Evolutionary conservation across 768 basidiomycete species (phyloP).

Genomic region (Suillus spraguei): DNA sequence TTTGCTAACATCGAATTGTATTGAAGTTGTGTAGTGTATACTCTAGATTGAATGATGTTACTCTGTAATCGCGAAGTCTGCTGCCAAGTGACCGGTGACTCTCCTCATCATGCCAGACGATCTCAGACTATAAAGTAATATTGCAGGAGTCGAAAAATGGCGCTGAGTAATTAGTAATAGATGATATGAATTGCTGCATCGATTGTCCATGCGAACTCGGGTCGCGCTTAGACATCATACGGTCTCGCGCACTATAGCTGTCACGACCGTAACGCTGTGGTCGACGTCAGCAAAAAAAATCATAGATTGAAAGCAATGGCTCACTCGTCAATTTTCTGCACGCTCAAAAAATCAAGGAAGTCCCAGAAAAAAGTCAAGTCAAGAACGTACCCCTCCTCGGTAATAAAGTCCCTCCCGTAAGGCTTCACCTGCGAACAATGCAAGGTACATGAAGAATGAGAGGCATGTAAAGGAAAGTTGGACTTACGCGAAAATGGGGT

Average conservation of each 20-base stretch:
- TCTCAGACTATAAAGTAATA: background rate
- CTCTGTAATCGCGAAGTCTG: background rate
- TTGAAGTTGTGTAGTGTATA: too few relatives aligned
- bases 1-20: background rate
- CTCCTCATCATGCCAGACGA: background rate
- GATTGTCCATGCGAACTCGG: slow-evolving; percentile 3
- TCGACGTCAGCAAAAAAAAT: slow-evolving; percentile 17
- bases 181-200: slow-evolving; percentile 1
- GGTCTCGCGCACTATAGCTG: slow-evolving; percentile 69
- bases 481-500: slow-evolving; percentile 77
- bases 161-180: background rate
- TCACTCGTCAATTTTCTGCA: slow-evolving; percentile 81
- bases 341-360: slow-evolving; percentile 11
- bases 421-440: slow-evolving; percentile 52
- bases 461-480: slow-evolving; percentile 6
- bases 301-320: slow-evolving; percentile 28
- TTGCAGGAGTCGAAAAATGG: background rate
- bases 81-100: background rate
- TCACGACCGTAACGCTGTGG: slow-evolving; percentile 68
- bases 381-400: slow-evolving; percentile 68
- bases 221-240: slow-evolving; percentile 16
- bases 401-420: slow-evolving; percentile 65
- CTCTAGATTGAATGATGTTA: background rate
- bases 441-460: slow-evolving; percentile 12
- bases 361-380: slow-evolving; percentile 9